These are phyloP conservation scores for Leccinum huronense DNA, from an alignment of 1,284 basidiomycete species.

Conservation along the genomic window DNA sequence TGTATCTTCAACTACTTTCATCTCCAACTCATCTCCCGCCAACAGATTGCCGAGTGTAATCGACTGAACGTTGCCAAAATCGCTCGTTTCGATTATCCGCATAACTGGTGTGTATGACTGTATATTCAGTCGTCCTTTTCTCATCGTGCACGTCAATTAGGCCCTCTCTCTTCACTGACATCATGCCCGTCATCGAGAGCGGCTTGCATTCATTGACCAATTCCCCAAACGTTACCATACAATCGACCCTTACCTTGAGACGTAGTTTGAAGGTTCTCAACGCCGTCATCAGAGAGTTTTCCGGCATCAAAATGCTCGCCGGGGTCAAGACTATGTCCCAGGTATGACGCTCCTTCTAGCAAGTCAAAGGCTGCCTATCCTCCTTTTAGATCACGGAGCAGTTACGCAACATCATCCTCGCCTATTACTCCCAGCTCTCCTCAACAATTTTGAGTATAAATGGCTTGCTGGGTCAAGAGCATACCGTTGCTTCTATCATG, in stretches of 20 bases:
- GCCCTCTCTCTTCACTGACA: conserved; percentile 59
- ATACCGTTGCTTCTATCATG: conserved; percentile 50
- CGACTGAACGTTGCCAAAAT: conserved; percentile 67
- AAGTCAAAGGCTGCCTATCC: conserved; percentile 7
- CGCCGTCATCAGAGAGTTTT: conserved; percentile 65
- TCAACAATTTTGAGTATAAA: conserved; percentile 45
- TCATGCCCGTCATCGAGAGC: conserved; percentile 53
- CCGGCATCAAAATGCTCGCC: conserved; percentile 61
- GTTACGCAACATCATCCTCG: conserved; percentile 50
- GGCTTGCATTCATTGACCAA: conserved; percentile 51
- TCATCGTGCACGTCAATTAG: conserved; percentile 38
- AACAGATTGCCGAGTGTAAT: conserved; percentile 72
- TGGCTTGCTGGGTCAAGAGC: conserved; percentile 39
- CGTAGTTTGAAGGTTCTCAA: conserved; percentile 63
- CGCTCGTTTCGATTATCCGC: conserved; percentile 69
- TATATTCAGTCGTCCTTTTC: conserved; percentile 1
- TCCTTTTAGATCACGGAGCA: conserved; percentile 53
- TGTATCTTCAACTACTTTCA: conserved; percentile 10
- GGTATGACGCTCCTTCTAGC: conserved; percentile 36
- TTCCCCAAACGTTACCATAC: conserved; percentile 41
- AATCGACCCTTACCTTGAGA: conserved; percentile 52
- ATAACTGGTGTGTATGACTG: conserved; percentile 50
- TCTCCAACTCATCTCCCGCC: conserved; percentile 11
- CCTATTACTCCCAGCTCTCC: conserved; percentile 56
- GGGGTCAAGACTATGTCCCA: conserved; percentile 64